These are phyloP conservation scores for Acer yangbiense DNA, from an alignment of 345 rosid genomes.

Conservation along the genomic window DNA sequence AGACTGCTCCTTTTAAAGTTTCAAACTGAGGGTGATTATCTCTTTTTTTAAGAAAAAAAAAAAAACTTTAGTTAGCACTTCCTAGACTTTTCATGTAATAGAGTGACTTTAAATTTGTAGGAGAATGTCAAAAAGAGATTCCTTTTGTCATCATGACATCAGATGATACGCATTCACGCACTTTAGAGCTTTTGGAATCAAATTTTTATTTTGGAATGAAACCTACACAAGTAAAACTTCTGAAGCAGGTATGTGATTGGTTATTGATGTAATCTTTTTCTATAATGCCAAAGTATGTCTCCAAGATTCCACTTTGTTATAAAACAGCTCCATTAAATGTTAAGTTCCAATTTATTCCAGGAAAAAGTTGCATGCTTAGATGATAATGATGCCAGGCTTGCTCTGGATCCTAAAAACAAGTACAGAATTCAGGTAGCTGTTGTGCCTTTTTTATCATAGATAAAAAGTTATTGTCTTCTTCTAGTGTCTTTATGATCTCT, in stretches of 20 bases:
- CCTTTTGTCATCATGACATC: conserved; percentile 97
- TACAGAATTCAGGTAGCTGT: conserved; percentile 78
- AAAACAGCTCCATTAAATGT: conserved; percentile 1
- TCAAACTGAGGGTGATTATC: not conserved
- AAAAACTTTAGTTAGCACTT: conserved; percentile 1
- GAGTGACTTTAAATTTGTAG: conserved; percentile 36
- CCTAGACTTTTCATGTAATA: conserved; percentile 12
- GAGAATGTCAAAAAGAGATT: conserved; percentile 53
- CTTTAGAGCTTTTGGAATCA: conserved; percentile 61
- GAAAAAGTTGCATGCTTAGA: conserved; percentile 98
- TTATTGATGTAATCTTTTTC: conserved; percentile 3
- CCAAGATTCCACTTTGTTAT: not conserved
- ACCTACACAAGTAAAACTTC: conserved; percentile 78
- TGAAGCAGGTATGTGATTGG: conserved; percentile 71
- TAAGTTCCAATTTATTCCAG: conserved; percentile 37
- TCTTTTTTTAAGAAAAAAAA: not conserved
- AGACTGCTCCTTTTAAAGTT: not conserved
- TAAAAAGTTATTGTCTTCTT: not conserved
- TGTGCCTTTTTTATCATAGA: not conserved
- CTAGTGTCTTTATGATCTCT: not conserved
- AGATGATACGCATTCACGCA: conserved; percentile 89
- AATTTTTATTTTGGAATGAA: conserved; percentile 92
- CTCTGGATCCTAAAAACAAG: conserved; percentile 76
- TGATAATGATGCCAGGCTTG: conserved; percentile 90
- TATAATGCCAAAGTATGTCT: not conserved